A percentile compares a stretch with the other conserved stretches of the same genome.
Evolutionary conservation across 345 rosid genomes (phyloP).

Genomic region (Garcia nutans): DNA sequence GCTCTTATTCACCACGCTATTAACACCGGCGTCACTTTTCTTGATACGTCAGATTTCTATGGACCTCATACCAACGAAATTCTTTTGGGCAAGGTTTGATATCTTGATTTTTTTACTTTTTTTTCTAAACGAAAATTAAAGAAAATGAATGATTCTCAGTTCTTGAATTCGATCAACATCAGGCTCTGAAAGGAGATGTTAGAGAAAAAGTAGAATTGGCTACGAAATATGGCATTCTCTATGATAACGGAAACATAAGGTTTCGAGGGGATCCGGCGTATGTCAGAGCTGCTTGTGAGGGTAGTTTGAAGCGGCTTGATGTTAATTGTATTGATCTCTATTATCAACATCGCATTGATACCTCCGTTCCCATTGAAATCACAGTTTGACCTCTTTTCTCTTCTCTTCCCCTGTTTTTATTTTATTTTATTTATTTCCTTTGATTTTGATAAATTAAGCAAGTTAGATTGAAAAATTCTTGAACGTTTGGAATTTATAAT

Average conservation of each 20-base stretch:
- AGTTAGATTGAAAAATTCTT: too few species aligned
- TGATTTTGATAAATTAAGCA: neutral
- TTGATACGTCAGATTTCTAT: conserved; percentile 48
- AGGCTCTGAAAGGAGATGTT: neutral
- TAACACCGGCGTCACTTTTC: conserved; percentile 43
- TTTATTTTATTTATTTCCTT: neutral
- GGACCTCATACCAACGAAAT: conserved; percentile 50
- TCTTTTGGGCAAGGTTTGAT: conserved; percentile 39
- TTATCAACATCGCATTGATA: conserved; percentile 27
- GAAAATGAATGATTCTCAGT: too few species aligned
- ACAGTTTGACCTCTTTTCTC: conserved; percentile 6
- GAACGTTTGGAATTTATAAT: too few species aligned
- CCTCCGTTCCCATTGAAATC: conserved; percentile 22
- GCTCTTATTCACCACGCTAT: conserved; percentile 48
- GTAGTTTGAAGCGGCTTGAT: conserved; percentile 18
- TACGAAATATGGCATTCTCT: conserved; percentile 42
- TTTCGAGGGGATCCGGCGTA: conserved; percentile 51
- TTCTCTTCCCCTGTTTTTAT: neutral
- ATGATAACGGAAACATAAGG: conserved; percentile 21
- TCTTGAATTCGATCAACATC: neutral
- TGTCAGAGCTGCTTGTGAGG: conserved; percentile 35
- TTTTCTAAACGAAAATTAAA: too few species aligned
- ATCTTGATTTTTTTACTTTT: neutral
- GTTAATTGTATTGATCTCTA: conserved; percentile 27
- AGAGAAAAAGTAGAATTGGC: conserved; percentile 45